These are phyloP conservation scores for Psilocybe sp. DNA, from an alignment of 768 basidiomycete genomes.

Conservation along the genomic window DNA sequence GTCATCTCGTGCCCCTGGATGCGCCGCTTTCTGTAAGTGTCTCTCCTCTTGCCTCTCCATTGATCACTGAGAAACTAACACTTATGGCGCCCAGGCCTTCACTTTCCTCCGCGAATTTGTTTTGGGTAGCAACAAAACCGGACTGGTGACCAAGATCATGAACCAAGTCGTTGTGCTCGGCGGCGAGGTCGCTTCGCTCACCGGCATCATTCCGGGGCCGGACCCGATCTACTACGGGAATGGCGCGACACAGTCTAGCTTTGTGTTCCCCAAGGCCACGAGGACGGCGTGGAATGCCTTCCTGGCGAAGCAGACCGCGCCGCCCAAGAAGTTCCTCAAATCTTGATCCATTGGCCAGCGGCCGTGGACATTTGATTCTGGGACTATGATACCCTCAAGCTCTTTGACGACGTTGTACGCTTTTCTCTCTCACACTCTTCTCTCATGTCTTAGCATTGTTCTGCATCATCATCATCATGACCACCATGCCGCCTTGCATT, in stretches of 20 bases:
- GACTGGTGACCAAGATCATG: slow-evolving; percentile 40
- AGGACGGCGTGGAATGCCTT: slow-evolving; percentile 55
- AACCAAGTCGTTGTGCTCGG: slow-evolving; percentile 33
- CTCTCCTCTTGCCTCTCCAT: neutral
- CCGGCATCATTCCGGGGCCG: slow-evolving; percentile 47
- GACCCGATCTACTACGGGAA: slow-evolving; percentile 57
- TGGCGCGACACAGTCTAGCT: slow-evolving; percentile 47
- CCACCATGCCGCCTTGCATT: no score
- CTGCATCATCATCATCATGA: no score
- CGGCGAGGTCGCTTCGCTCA: slow-evolving; percentile 48
- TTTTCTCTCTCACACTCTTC: no score
- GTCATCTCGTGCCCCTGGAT: slow-evolving; percentile 37
- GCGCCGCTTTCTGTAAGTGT: slow-evolving; percentile 35
- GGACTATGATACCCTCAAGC: no score
- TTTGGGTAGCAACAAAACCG: slow-evolving; percentile 57
- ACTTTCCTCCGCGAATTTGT: slow-evolving; percentile 66
- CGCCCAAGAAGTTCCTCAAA: neutral
- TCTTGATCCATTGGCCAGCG: no score
- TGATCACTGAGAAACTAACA: neutral
- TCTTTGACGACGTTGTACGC: no score
- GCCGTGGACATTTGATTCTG: no score
- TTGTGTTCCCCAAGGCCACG: slow-evolving; percentile 52
- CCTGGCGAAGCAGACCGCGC: slow-evolving; percentile 21
- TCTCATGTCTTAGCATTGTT: no score
- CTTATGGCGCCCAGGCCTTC: slow-evolving; percentile 62